Evolutionary conservation across 2,329 filamentous ascomycete genomes (phyloP).

Genomic region (Diaporthe citrichinensis): DNA sequence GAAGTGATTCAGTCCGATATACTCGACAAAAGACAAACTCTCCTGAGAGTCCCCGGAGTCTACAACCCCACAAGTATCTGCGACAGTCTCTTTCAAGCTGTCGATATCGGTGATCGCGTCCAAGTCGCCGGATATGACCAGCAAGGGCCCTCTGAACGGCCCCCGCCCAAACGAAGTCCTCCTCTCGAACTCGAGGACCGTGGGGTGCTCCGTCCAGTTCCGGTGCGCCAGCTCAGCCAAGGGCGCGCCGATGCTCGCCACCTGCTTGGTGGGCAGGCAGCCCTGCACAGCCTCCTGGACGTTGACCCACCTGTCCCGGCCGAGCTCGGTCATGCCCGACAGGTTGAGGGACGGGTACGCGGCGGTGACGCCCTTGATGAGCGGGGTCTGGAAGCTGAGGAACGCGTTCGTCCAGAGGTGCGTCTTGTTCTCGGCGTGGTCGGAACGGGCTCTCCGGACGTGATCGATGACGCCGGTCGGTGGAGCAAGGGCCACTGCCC

Average conservation of each 20-base stretch:
- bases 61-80: neutral
- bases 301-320: constrained; percentile 12
- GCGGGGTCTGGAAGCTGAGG: neutral
- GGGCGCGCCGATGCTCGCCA: neutral
- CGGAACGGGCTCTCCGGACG: neutral
- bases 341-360: constrained; percentile 13
- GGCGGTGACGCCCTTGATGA: constrained; percentile 20
- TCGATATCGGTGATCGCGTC: neutral
- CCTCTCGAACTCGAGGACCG: neutral
- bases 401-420: neutral
- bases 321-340: constrained; percentile 12
- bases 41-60: neutral
- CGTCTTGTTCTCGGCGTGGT: neutral
- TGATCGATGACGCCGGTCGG: neutral
- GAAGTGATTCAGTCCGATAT: neutral
- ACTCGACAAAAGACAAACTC: neutral
- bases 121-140: neutral
- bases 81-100: neutral
- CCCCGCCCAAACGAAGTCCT: neutral
- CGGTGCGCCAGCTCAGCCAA: neutral
- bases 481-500: constrained; percentile 47
- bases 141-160: neutral
- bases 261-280: constrained; percentile 21
- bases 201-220: constrained; percentile 6
- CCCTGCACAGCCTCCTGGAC: constrained; percentile 22